phyloP scores from a whole-genome alignment of 352 stramenopile genomes.

The Pythium pectinolyticum region DNA sequence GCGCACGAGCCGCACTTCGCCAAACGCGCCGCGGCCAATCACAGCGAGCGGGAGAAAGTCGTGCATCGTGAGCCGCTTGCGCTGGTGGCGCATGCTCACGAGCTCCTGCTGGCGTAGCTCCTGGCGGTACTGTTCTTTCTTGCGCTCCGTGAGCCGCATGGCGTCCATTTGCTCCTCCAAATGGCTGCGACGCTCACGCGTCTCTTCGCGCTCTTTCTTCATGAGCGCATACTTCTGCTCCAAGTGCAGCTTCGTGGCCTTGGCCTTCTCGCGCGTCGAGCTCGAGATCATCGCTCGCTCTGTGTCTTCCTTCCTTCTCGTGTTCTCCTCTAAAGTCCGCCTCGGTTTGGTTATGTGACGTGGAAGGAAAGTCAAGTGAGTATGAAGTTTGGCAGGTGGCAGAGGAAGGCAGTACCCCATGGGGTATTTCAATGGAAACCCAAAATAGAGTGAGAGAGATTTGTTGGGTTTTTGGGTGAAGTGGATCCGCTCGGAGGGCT shows the following conservation, averaged over 20 bases:
- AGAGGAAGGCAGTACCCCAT: not conserved
- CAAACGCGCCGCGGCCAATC: slow-evolving; percentile 98
- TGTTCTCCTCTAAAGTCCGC: no score
- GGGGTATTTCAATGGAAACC: slow-evolving; percentile 1
- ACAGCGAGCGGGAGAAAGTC: slow-evolving; percentile 98
- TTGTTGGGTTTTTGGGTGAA: slow-evolving; percentile 27
- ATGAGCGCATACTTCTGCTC: slow-evolving; percentile 89
- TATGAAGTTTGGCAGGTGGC: no score
- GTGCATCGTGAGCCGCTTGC: slow-evolving; percentile 75
- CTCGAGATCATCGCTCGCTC: slow-evolving; percentile 69
- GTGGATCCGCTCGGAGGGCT: slow-evolving; percentile 1
- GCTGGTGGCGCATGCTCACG: slow-evolving; percentile 76
- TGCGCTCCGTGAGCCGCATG: slow-evolving; percentile 70
- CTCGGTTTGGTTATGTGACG: not conserved
- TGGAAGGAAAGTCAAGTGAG: no score
- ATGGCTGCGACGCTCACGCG: slow-evolving; percentile 66
- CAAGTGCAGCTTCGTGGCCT: slow-evolving; percentile 85
- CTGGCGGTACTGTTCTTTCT: slow-evolving; percentile 81
- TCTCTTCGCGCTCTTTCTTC: slow-evolving; percentile 87
- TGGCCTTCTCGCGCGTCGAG: slow-evolving; percentile 85
- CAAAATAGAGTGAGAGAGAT: slow-evolving; percentile 6
- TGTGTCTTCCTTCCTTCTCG: not conserved
- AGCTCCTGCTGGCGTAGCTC: slow-evolving; percentile 76
- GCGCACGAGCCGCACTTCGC: slow-evolving; percentile 92
- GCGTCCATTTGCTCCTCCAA: slow-evolving; percentile 85